Percentiles rank a stretch among this genome's conserved stretches.
Conservation (phyloP, 257 asterid genomes). For the Scutellaria minor region DNA sequence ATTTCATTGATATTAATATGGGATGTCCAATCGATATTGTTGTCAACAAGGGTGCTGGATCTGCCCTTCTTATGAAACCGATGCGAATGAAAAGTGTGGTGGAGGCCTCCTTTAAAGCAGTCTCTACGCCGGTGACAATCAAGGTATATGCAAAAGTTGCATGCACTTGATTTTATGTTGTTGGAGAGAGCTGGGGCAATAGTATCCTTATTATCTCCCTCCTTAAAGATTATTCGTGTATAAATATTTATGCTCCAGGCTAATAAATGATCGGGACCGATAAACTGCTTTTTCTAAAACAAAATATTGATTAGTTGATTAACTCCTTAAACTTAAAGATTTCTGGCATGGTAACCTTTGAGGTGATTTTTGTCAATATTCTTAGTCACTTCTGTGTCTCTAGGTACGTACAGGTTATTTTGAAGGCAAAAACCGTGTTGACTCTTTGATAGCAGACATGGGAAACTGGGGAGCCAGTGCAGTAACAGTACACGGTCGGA, state of each 20-base stretch:
- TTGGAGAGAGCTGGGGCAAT: conserved; percentile 12
- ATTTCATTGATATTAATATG: conserved; percentile 95
- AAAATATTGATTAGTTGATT: not conserved
- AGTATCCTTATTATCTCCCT: conserved; percentile 21
- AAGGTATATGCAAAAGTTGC: conserved; percentile 55
- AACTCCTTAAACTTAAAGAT: conserved; percentile 7
- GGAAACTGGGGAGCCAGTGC: conserved; percentile 93
- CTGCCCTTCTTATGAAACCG: conserved; percentile 89
- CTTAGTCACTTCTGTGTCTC: conserved; percentile 38
- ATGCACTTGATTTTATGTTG: conserved; percentile 25
- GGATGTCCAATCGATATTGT: conserved; percentile 98
- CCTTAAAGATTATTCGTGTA: not conserved
- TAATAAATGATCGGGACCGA: not conserved
- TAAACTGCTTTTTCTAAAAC: conserved; percentile 8
- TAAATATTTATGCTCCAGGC: conserved; percentile 3
- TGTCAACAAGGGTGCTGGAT: conserved; percentile 93
- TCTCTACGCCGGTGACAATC: conserved; percentile 73
- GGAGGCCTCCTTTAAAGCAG: conserved; percentile 76
- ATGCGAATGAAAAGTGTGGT: conserved; percentile 85
- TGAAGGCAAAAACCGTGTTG: conserved; percentile 93
- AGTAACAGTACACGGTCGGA: conserved; percentile 91
- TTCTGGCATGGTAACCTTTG: conserved; percentile 12
- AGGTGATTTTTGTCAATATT: conserved; percentile 10
- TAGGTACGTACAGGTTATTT: conserved; percentile 92
- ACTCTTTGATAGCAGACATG: conserved; percentile 77